A percentile compares a stretch with the other conserved stretches of the same genome.
Conservation (phyloP, 2,329 filamentous ascomycete species). For the Diaporthe sp. region DNA sequence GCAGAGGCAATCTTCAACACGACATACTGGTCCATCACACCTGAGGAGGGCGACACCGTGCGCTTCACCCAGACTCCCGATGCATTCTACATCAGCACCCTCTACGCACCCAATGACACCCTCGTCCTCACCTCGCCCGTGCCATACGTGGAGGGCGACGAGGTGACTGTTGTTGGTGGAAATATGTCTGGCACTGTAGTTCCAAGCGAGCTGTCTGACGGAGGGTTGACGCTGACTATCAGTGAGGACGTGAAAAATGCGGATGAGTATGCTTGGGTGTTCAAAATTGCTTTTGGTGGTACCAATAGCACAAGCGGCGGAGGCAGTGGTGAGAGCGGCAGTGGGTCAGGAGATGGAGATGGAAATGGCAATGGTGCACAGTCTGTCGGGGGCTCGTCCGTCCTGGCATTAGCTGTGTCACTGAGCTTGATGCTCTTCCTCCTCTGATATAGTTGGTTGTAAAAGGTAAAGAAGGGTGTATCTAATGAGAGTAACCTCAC, state of each 20-base stretch:
- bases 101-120: constrained; percentile 56
- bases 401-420: background rate
- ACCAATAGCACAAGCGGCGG: background rate
- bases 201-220: constrained; percentile 39
- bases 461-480: background rate
- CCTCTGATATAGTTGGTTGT: background rate
- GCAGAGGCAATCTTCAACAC: constrained; percentile 69
- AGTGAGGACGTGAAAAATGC: constrained; percentile 48
- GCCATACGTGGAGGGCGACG: constrained; percentile 60
- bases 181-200: constrained; percentile 43
- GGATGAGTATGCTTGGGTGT: constrained; percentile 55
- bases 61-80: constrained; percentile 65
- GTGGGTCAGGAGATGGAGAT: background rate
- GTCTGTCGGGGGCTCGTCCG: background rate
- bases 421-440: background rate
- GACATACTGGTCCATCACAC: constrained; percentile 63
- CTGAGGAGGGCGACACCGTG: constrained; percentile 57
- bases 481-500: background rate
- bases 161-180: constrained; percentile 57
- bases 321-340: background rate
- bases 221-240: constrained; percentile 48
- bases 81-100: constrained; percentile 64
- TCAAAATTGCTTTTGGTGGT: constrained; percentile 44
- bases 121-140: constrained; percentile 57
- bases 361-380: background rate